Base-by-base conservation (phyloP, 805 yeast species). In the Geotrichum ghanense region DNA sequence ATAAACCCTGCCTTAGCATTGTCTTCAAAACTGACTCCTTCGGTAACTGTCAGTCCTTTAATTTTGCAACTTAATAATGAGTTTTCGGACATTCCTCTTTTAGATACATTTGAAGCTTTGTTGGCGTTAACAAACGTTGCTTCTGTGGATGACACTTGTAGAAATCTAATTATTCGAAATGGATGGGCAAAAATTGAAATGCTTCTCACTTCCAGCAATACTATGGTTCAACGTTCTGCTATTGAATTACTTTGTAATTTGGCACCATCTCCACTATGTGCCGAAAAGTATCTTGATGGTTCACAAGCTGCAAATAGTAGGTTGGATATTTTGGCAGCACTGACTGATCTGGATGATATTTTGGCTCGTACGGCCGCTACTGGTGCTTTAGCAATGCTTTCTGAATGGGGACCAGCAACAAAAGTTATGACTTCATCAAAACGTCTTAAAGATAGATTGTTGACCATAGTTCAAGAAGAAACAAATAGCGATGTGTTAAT, bases 121-220 rank as follows among this genome's bases (percentile, higher is more conserved):
- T 57, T 80, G 20, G 85, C 89, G 0, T 67, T 83, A 23, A 83
- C 90, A 1, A 84, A 83, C 59, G 52, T 81, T 5, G 74, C 86
- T 0, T 70, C 85, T 0, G 49, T 69, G 1, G 67, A 65, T 40
- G 65, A 68, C 3, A 61, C 60, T 12, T 61, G 69, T 27, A 69
- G 71, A 7, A 63, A 71, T 22, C 66, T 60, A 10, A 63, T 70
- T 3, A 59, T 63, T 41, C 60, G 66, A 2, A 59, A 65, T 4
- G 64, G 69, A 43, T 76, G 79, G 73, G 54, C 68, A 0, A 67
- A 67, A 22, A 67, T 81, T 12, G 76, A 72, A 49, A 59, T 59
- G 23, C 53, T 67, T 17, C 55, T 76, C 51, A 51, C 75, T 17
- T 69, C 74, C 48, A 70, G 71, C 25, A 72, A 75, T 45, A 54